These are phyloP conservation scores for Diplodia intermedia DNA, from an alignment of 2,329 filamentous ascomycete species.

Conservation along the genomic window DNA sequence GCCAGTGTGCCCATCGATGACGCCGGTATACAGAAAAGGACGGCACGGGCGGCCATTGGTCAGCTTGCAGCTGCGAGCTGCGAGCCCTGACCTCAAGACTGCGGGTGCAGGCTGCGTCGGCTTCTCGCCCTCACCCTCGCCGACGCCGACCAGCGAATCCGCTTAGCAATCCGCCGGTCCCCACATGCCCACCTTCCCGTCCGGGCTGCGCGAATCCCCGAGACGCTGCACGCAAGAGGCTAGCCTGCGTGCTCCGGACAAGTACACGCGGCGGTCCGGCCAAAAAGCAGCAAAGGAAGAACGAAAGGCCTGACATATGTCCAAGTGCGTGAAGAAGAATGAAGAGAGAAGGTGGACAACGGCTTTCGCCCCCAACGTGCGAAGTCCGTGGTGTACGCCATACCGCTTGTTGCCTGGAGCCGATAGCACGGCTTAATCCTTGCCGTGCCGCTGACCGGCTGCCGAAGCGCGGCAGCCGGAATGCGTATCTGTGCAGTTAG, in stretches of 20 bases:
- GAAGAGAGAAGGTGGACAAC: too few relatives aligned
- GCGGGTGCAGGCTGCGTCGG: background rate
- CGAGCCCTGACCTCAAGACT: constrained; percentile 25
- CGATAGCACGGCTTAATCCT: too few relatives aligned
- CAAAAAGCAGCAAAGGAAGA: background rate
- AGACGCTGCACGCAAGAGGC: background rate
- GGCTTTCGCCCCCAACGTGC: background rate
- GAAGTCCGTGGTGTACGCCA: background rate
- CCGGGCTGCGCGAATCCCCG: background rate
- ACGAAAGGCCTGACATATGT: background rate
- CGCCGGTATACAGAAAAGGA: background rate
- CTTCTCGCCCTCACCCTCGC: background rate
- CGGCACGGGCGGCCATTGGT: constrained; percentile 5
- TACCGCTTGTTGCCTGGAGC: constrained; percentile 4
- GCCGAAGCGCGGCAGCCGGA: too few relatives aligned
- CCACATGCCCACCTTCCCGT: constrained; percentile 25
- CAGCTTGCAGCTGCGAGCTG: background rate
- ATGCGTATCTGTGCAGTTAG: too few relatives aligned
- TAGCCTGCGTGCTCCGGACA: background rate
- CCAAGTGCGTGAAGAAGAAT: too few relatives aligned
- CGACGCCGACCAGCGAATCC: background rate
- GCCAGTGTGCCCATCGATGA: constrained; percentile 3
- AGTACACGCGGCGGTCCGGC: background rate
- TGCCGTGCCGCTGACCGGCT: too few relatives aligned
- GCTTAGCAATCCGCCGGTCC: constrained; percentile 15